Evolutionary conservation across 805 yeast species (phyloP).

Genomic region (Ogataea allantospora): DNA sequence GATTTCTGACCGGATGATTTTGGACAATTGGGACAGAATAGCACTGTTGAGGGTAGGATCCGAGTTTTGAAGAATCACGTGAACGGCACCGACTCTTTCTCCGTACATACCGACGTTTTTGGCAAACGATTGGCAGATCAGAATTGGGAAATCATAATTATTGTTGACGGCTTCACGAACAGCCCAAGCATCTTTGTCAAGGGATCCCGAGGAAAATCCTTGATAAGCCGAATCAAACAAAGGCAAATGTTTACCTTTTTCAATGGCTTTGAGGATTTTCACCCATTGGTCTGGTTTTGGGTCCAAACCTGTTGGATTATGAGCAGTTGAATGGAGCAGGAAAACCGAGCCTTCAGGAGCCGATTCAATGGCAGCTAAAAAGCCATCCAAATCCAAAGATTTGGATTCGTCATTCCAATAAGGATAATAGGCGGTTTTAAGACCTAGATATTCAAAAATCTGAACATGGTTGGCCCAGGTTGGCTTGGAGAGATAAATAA

Average conservation of each 20-base stretch:
- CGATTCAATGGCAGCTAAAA: conserved; percentile 54
- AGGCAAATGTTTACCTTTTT: conserved; percentile 65
- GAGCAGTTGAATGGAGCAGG: conserved; percentile 92
- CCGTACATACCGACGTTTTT: conserved; percentile 97
- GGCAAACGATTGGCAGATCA: conserved; percentile 93
- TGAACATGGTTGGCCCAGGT: conserved; percentile 98
- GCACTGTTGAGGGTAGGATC: conserved; percentile 48
- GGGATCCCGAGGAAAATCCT: conserved; percentile 91
- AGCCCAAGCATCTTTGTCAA: conserved; percentile 82
- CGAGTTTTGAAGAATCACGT: conserved; percentile 55
- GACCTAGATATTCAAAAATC: conserved; percentile 71
- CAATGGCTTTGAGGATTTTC: conserved; percentile 60
- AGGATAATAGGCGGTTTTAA: conserved; percentile 68
- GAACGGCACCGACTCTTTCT: conserved; percentile 94
- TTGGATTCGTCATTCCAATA: conserved; percentile 80
- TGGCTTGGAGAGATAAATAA: conserved; percentile 76
- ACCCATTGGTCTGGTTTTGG: conserved; percentile 84
- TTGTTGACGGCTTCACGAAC: conserved; percentile 60
- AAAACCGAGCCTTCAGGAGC: conserved; percentile 80
- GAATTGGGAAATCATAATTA: conserved; percentile 51
- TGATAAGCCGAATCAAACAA: conserved; percentile 95
- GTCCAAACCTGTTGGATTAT: conserved; percentile 96
- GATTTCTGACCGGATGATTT: conserved; percentile 75
- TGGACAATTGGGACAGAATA: conserved; percentile 71
- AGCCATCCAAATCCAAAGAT: conserved; percentile 69